These are phyloP conservation scores for Botrytis fragariae DNA, from an alignment of 2,329 filamentous ascomycete genomes.

Conservation along the genomic window DNA sequence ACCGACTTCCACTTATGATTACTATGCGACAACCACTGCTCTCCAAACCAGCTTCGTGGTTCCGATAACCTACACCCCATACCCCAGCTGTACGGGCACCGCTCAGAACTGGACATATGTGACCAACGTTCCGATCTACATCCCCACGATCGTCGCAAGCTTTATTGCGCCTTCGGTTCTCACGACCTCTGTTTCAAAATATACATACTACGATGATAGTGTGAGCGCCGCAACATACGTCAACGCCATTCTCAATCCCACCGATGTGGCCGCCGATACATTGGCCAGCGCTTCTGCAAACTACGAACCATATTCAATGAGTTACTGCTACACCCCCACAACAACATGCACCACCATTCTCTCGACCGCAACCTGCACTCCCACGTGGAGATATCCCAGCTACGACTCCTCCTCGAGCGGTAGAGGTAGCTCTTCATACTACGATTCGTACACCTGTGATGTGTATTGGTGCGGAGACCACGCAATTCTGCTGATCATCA, in stretches of 20 bases:
- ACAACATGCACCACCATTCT: neutral
- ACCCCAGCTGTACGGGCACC: neutral
- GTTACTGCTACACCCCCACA: neutral
- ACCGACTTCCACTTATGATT: neutral
- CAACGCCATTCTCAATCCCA: neutral
- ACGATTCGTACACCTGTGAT: slow-evolving; percentile 11
- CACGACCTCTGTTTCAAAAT: neutral
- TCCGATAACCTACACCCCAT: neutral
- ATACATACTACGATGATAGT: neutral
- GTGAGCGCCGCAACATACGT: neutral
- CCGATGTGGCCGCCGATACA: neutral
- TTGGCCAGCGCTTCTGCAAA: neutral
- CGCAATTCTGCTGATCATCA: slow-evolving; percentile 16
- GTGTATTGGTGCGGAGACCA: slow-evolving; percentile 14
- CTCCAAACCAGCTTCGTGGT: neutral
- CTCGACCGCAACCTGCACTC: neutral
- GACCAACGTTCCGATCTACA: neutral
- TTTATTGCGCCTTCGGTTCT: neutral
- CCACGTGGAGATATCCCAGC: neutral
- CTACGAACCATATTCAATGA: neutral
- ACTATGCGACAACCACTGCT: neutral
- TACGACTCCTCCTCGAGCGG: neutral
- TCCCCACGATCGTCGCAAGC: neutral
- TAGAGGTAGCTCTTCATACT: neutral
- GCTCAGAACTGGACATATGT: slow-evolving; percentile 4